Percentiles rank a stretch among this genome's conserved stretches.
Conservation (phyloP, 2,329 filamentous ascomycete genomes). For the Aureobasidium sp. region DNA sequence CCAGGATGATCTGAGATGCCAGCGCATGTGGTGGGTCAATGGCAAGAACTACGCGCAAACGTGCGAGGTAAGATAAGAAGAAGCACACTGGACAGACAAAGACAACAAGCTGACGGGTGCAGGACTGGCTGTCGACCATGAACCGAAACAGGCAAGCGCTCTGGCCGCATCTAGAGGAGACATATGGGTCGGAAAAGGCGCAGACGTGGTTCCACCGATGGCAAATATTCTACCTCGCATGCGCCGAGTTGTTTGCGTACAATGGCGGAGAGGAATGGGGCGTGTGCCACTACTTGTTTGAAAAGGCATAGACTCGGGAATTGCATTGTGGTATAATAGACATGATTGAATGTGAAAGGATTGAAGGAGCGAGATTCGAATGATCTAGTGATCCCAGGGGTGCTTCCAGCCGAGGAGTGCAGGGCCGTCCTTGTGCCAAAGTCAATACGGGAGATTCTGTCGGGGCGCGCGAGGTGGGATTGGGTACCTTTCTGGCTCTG, state of each 20-base stretch:
- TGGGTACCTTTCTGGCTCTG: conserved; percentile 49
- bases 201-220: conserved; percentile 61
- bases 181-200: conserved; percentile 56
- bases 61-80: conserved; percentile 44
- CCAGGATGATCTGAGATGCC: conserved; percentile 53
- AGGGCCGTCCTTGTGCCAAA: conserved; percentile 77
- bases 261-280: conserved; percentile 62
- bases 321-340: conserved; percentile 14
- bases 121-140: conserved; percentile 60
- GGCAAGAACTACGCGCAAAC: conserved; percentile 63
- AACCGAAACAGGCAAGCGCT: conserved; percentile 51
- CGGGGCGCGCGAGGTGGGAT: background rate
- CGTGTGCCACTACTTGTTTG: conserved; percentile 59
- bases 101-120: conserved; percentile 9
- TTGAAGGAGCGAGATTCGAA: background rate
- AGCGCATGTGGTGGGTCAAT: conserved; percentile 64
- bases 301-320: conserved; percentile 40
- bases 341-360: background rate
- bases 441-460: background rate
- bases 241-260: conserved; percentile 61
- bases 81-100: background rate
- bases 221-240: conserved; percentile 68
- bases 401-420: conserved; percentile 90
- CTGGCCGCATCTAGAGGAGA: conserved; percentile 58
- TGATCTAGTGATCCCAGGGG: conserved; percentile 80